Percentiles rank a stretch among this genome's conserved stretches.
Conservation (phyloP, 108 stramenopile species). For the Skeletonema tropicum region DNA sequence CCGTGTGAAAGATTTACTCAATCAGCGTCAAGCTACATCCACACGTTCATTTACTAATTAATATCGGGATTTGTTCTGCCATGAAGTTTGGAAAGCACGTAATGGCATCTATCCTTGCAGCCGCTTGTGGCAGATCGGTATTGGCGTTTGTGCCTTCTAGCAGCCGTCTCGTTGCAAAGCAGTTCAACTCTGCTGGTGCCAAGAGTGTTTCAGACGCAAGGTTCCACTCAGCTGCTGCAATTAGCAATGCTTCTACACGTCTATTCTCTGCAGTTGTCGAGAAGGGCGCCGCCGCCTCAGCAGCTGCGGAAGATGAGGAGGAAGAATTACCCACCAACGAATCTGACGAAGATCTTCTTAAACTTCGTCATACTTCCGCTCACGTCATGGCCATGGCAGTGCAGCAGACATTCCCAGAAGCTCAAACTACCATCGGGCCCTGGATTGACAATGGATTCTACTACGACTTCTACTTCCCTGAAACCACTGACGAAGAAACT, state of each 20-base stretch:
- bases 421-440: conserved; percentile 97
- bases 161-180: background rate
- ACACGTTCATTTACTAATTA: background rate
- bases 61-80: background rate
- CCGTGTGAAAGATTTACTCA: background rate
- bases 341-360: conserved; percentile 80
- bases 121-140: conserved; percentile 12
- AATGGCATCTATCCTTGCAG: conserved; percentile 12
- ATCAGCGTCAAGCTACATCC: background rate
- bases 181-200: background rate
- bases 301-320: conserved; percentile 26
- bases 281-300: background rate
- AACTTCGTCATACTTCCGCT: conserved; percentile 93
- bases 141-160: conserved; percentile 14
- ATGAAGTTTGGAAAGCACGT: conserved; percentile 27
- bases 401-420: conserved; percentile 89
- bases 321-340: conserved; percentile 95
- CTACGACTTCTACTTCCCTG: conserved; percentile 94
- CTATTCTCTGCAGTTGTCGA: conserved; percentile 4
- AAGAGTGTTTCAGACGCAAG: background rate
- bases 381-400: conserved; percentile 99
- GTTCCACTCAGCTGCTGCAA: background rate
- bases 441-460: conserved; percentile 99
- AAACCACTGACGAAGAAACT: conserved; percentile 71
- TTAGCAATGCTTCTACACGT: conserved; percentile 4